Percentiles rank a stretch among this genome's conserved stretches.
phyloP scores from a whole-genome alignment of 2,329 filamentous ascomycete genomes.

The Chaetomium sp. region DNA sequence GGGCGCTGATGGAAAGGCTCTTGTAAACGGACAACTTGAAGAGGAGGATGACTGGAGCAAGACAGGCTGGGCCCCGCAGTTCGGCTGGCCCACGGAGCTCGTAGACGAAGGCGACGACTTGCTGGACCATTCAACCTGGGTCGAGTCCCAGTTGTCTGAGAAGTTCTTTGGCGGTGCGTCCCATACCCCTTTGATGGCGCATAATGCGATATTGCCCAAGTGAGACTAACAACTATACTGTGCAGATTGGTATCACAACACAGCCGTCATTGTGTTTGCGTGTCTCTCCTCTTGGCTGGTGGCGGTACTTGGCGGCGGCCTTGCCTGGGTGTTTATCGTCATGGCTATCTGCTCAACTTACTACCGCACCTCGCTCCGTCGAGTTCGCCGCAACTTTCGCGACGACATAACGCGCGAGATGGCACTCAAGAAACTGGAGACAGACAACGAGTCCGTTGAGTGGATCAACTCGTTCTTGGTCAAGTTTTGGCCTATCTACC shows the following conservation, averaged over 20 bases:
- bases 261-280: conserved; percentile 87
- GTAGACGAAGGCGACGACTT: conserved; percentile 58
- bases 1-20: conserved; percentile 42
- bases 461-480: conserved; percentile 99
- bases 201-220: background rate
- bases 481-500: conserved; percentile 99
- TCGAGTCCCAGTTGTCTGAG: conserved; percentile 79
- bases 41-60: conserved; percentile 47
- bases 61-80: conserved; percentile 84
- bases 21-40: conserved; percentile 47
- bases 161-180: conserved; percentile 77
- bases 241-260: conserved; percentile 95
- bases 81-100: conserved; percentile 62
- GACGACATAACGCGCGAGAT: conserved; percentile 90
- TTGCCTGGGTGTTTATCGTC: conserved; percentile 88
- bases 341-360: conserved; percentile 92
- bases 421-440: conserved; percentile 79
- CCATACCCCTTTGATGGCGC: background rate
- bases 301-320: conserved; percentile 79
- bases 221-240: conserved; percentile 6
- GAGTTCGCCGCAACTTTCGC: conserved; percentile 89
- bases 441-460: conserved; percentile 84
- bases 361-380: conserved; percentile 89
- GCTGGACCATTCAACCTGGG: conserved; percentile 79
- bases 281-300: conserved; percentile 87